These are phyloP conservation scores for Fusarium humuli DNA, from an alignment of 2,329 filamentous ascomycete species.

Conservation along the genomic window DNA sequence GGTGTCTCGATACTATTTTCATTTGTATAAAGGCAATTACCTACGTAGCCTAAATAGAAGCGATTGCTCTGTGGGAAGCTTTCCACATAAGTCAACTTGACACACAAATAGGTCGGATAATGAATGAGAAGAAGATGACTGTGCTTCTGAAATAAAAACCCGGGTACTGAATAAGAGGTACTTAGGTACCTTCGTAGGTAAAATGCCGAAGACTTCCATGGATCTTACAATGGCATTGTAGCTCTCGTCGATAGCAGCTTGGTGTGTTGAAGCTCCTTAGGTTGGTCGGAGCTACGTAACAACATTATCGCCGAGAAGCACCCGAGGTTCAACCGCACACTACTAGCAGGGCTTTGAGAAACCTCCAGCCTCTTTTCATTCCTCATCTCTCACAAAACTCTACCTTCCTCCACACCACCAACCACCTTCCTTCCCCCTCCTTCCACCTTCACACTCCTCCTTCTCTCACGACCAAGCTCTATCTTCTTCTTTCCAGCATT, in stretches of 20 bases:
- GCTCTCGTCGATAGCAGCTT: not conserved
- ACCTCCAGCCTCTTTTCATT: constrained; percentile 49
- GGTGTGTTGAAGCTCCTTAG: not conserved
- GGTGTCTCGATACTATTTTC: not conserved
- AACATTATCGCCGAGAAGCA: constrained; percentile 37
- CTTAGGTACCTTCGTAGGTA: not conserved
- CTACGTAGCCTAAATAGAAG: not conserved
- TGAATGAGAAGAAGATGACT: not conserved
- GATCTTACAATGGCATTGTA: not conserved
- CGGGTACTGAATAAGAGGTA: not conserved
- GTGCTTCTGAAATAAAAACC: not conserved
- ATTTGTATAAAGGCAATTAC: not conserved
- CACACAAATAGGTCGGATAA: not conserved
- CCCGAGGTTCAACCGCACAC: constrained; percentile 42
- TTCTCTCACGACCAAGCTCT: constrained; percentile 19
- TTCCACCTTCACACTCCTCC: constrained; percentile 30
- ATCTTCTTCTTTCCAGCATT: constrained; percentile 26
- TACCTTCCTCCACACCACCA: constrained; percentile 48
- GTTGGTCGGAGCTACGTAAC: constrained; percentile 9
- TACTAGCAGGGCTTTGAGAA: constrained; percentile 43
- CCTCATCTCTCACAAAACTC: constrained; percentile 52
- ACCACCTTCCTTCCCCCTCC: constrained; percentile 36
- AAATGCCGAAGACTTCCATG: not conserved
- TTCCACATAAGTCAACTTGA: not conserved
- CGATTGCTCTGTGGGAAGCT: not conserved